These are phyloP conservation scores for Fusarium veterinarium DNA, from an alignment of 2,329 filamentous ascomycete species.

Conservation along the genomic window DNA sequence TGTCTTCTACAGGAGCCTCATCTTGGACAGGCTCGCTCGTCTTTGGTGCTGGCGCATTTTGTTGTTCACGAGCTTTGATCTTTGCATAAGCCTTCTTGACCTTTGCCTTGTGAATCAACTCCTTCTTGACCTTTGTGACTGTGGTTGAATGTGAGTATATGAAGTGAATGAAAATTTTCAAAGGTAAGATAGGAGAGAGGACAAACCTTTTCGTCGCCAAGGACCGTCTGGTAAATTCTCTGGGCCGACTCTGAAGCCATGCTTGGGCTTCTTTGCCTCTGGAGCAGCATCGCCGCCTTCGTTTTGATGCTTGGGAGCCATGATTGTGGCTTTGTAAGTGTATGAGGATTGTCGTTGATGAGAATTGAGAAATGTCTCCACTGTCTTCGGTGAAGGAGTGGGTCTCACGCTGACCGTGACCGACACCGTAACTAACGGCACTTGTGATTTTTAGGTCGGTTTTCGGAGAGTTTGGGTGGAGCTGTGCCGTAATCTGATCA, in stretches of 20 bases:
- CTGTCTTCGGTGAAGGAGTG: constrained; percentile 31
- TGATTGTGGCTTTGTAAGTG: constrained; percentile 33
- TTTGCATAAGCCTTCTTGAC: constrained; percentile 93
- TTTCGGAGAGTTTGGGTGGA: constrained; percentile 29
- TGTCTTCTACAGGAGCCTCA: constrained; percentile 20
- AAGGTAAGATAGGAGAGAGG: background rate
- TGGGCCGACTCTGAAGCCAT: constrained; percentile 88
- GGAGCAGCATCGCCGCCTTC: constrained; percentile 47
- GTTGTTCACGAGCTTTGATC: constrained; percentile 69
- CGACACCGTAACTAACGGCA: constrained; percentile 2
- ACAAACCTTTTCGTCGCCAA: constrained; percentile 79
- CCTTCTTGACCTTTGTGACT: constrained; percentile 91
- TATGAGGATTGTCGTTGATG: constrained; percentile 37
- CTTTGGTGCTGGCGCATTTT: constrained; percentile 38
- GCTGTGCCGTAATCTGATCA: constrained; percentile 17
- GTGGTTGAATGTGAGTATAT: constrained; percentile 30
- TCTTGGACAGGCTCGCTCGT: constrained; percentile 24
- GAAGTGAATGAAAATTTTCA: constrained; percentile 32
- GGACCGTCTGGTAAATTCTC: constrained; percentile 91
- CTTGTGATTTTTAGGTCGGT: background rate
- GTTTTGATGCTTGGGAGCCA: constrained; percentile 50
- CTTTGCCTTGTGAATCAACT: constrained; percentile 91
- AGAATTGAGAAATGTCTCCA: constrained; percentile 35
- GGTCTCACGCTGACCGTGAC: constrained; percentile 3
- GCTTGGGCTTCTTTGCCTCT: constrained; percentile 64